phyloP scores from a whole-genome alignment of 768 basidiomycete genomes.

The Boletus bicolor region DNA sequence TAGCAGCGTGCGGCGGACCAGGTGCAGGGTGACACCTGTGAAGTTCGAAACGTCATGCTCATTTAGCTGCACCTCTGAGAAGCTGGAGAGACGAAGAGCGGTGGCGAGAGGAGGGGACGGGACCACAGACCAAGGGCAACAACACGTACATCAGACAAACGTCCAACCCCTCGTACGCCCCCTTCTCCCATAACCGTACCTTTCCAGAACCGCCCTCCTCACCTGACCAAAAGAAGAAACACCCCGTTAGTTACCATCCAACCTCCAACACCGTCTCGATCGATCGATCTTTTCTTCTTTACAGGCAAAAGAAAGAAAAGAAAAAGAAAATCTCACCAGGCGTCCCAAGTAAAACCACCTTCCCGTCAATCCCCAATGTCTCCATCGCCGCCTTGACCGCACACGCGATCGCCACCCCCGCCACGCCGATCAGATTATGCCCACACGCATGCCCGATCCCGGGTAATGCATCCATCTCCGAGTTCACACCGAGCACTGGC shows the following conservation, averaged over 20 bases:
- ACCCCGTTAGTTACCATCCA: not conserved
- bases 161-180: conserved; percentile 73
- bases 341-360: conserved; percentile 69
- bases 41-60: not conserved
- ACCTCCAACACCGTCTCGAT: not conserved
- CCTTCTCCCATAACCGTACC: conserved; percentile 58
- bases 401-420: conserved; percentile 68
- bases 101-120: no score
- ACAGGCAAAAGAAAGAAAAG: not conserved
- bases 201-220: conserved; percentile 74
- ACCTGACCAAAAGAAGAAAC: not conserved
- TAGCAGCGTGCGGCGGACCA: conserved; percentile 63
- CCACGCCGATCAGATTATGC: conserved; percentile 76
- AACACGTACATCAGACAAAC: conserved; percentile 64
- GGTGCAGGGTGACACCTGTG: conserved; percentile 78
- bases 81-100: not conserved
- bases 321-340: conserved; percentile 47
- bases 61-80: not conserved
- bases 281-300: no score
- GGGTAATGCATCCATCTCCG: conserved; percentile 68
- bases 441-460: conserved; percentile 72
- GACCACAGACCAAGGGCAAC: not conserved
- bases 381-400: conserved; percentile 62
- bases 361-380: conserved; percentile 59
- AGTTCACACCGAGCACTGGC: conserved; percentile 63